Evolutionary conservation across 768 basidiomycete species (phyloP).

Genomic region (Pleurotus tuber-regium): DNA sequence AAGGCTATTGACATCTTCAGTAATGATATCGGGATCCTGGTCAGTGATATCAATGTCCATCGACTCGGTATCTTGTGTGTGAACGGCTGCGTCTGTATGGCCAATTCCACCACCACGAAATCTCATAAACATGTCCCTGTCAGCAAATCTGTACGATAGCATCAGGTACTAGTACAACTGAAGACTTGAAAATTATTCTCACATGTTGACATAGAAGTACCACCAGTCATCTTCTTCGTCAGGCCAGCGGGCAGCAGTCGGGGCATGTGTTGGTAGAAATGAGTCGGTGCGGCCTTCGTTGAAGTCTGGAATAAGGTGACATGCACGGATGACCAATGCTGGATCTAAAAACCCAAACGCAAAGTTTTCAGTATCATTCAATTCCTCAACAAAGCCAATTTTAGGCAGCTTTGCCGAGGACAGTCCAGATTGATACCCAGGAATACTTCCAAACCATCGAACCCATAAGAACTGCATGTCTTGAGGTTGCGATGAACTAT

Average conservation of each 20-base stretch:
- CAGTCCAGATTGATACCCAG: background rate
- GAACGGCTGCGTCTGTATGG: no score
- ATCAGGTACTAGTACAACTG: background rate
- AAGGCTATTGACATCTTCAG: no score
- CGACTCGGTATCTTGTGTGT: no score
- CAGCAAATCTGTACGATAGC: background rate
- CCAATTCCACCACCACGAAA: background rate
- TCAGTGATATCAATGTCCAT: no score
- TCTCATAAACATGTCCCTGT: background rate
- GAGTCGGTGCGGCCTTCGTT: constrained; percentile 15
- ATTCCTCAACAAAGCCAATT: constrained; percentile 30
- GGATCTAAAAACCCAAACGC: constrained; percentile 52
- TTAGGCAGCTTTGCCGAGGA: constrained; percentile 18
- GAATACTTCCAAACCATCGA: constrained; percentile 17
- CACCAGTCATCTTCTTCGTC: background rate
- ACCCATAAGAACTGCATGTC: constrained; percentile 9
- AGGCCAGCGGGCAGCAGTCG: background rate
- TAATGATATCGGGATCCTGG: no score
- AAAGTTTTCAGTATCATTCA: no score
- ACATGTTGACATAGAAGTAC: background rate
- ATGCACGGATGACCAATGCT: constrained; percentile 29
- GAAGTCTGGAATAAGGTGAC: constrained; percentile 43
- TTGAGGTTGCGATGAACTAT: constrained; percentile 4
- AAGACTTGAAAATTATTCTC: background rate
- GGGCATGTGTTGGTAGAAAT: constrained; percentile 7